Base-by-base conservation (phyloP, 1,139 yeast species). In the Torulaspora globosa region DNA sequence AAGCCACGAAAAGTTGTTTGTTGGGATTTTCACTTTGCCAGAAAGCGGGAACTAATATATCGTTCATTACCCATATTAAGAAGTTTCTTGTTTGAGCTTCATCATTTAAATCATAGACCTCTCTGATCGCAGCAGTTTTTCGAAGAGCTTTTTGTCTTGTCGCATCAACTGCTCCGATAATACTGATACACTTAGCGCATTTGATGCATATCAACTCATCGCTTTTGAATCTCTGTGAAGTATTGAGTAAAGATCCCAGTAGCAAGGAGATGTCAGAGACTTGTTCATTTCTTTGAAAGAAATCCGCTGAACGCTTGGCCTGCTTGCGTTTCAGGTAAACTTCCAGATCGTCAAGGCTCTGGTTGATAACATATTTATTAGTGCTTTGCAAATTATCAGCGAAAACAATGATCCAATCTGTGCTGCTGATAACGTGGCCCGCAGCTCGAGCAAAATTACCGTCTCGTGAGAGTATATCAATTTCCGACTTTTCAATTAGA, bases 21-120 rank as follows among this genome's bases (percentile, higher is more conserved):
- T 80, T 78, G 0, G 98, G 96, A 60, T 89, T 89, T 39, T 84
- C 85, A 1, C 97, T 84, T 1, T 96, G 89, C 79, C 95, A 83
- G 63, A 89, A 90, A 1, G 88, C 79, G 36, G 85, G 86, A 8
- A 90, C 83, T 14, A 94, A 71, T 52, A 80, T 74, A 43, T 76
- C 76, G 53, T 86, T 84, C 39, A 90, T 70, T 47, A 90, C 79
- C 54, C 76, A 74, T 5, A 79, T 70, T 14, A 89, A 72, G 59
- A 92, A 88, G 3, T 71, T 73, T 3, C 80, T 71, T 30, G 80
- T 78, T 56, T 89, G 96, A 3, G 63, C 63, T n/a, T 71, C 73
- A 43, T 82, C 83, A 42, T 72, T 76, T 57, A 84, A 81, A 60
- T 84, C 81, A 50, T 75, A 75, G 3, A 82, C 70, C 10, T 84